Evolutionary conservation across 495 filamentous ascomycete species (phyloP).

Genomic region (Tuber indicum): DNA sequence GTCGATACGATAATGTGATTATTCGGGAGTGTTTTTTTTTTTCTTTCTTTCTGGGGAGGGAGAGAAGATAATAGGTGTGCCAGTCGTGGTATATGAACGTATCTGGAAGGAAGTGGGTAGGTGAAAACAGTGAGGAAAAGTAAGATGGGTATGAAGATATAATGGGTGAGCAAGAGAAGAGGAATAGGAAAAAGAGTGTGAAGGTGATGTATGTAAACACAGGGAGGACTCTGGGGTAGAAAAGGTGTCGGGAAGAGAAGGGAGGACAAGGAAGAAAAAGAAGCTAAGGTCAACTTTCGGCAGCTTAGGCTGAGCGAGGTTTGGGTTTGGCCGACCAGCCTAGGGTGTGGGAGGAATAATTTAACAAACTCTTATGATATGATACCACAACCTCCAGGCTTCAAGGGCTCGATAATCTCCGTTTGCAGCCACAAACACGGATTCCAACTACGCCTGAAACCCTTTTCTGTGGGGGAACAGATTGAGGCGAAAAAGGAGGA

Average conservation of each 20-base stretch:
- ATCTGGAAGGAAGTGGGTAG: slow-evolving; percentile 24
- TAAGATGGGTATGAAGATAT: slow-evolving; percentile 6
- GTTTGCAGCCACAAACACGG: slow-evolving; percentile 34
- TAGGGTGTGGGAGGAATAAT: not conserved
- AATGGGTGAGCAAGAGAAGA: slow-evolving; percentile 7
- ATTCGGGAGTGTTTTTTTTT: not conserved
- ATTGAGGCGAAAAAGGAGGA: slow-evolving; percentile 4
- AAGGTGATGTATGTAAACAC: not conserved
- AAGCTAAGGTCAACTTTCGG: not conserved
- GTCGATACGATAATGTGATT: not conserved
- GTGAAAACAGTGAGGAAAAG: slow-evolving; percentile 23
- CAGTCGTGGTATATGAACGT: slow-evolving; percentile 29
- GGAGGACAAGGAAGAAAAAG: not conserved
- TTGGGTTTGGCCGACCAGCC: not conserved
- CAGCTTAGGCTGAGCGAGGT: not conserved
- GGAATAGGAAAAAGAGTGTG: slow-evolving; percentile 25
- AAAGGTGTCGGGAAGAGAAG: slow-evolving; percentile 1
- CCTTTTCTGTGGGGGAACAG: slow-evolving; percentile 5
- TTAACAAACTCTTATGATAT: not conserved
- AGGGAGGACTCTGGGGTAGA: not conserved
- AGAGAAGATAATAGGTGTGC: slow-evolving; percentile 8
- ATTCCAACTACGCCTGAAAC: slow-evolving; percentile 25
- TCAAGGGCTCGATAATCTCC: slow-evolving; percentile 28
- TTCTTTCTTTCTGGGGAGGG: not conserved
- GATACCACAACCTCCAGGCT: not conserved